Conservation (phyloP, 495 filamentous ascomycete genomes). For the Lophiostoma macrostomum region DNA sequence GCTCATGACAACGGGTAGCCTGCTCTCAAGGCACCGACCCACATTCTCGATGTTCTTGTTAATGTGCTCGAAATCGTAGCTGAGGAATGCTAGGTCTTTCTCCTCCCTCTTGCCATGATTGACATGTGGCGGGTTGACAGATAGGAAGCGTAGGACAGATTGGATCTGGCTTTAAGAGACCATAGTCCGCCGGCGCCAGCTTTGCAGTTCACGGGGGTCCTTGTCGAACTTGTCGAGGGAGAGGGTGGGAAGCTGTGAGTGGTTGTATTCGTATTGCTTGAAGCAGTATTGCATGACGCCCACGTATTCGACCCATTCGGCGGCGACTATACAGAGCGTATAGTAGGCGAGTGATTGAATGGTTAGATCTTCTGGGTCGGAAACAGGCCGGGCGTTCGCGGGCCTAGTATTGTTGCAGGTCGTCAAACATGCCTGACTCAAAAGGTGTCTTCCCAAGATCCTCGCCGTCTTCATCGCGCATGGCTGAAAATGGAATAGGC, state of each 20-base stretch:
- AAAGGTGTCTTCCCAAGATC: not conserved
- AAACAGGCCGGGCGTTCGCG: slow-evolving; percentile 1
- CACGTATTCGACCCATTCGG: slow-evolving; percentile 26
- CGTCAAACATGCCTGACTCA: slow-evolving; percentile 1
- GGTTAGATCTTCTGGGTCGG: not conserved
- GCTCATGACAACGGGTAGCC: slow-evolving; percentile 36
- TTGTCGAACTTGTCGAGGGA: slow-evolving; percentile 9
- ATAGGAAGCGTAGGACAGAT: not conserved
- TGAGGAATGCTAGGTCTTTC: not conserved
- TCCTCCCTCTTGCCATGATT: not conserved
- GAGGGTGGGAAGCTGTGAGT: not conserved
- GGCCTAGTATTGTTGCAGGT: slow-evolving; percentile 11
- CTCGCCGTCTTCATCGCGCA: not conserved
- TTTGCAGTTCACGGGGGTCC: slow-evolving; percentile 8
- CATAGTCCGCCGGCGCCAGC: slow-evolving; percentile 11
- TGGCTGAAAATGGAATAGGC: not conserved
- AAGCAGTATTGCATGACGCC: slow-evolving; percentile 19
- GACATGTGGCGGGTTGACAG: not conserved
- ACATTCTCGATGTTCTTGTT: slow-evolving; percentile 24
- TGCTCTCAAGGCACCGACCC: slow-evolving; percentile 29
- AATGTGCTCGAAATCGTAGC: slow-evolving; percentile 8
- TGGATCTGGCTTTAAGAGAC: slow-evolving; percentile 5
- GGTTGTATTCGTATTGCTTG: slow-evolving; percentile 22
- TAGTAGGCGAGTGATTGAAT: slow-evolving; percentile 14
- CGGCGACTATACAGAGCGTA: slow-evolving; percentile 19